Evolutionary conservation across 768 basidiomycete species (phyloP), one percentile per base, ranked within the genome.

Genomic region (Termitomyces sp.): DNA sequence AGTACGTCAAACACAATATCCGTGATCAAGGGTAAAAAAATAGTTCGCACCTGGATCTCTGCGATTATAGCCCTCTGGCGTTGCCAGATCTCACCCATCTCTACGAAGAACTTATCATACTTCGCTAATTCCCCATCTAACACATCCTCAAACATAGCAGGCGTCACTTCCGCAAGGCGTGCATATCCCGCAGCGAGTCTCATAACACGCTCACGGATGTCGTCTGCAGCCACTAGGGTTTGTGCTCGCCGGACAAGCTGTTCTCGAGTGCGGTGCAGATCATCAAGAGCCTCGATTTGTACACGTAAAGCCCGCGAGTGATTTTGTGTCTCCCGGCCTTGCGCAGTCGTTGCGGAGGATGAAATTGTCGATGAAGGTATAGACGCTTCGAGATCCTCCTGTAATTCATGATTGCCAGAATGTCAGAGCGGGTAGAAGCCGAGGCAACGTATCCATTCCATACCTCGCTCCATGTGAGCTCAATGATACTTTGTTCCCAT

Each of bases 141-240:
- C 13, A 91, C 76, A 56, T 90, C 88, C 67, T 95, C 91, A 68
- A 98, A 98, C 87, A 89, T 89, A 26, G 86, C 89, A 0, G 95
- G 86, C 38, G 87, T 85, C 18, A 93, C 82, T 65, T 93, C 86
- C 3, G 77, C 74, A 69, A 88, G 80, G 28, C 81, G 79, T 54
- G 88, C 86, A 48, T 94, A 79, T 2, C 82, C 82, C 16, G 80
- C 76, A 0, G 92, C 85, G 26, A 85, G 85, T 53, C 77, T 80
- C 62, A 90, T 65, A 26, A 98, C 83, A 2, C 82, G 80, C 6
- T 82, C 74, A 13, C 82, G 80, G 50, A 98, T 86, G 67, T 96
- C 88, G 61, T 96, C 94, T 0, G 77, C 76, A 7, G 81, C 80
- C 0, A 83, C 80, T 7, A 88, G 74, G 16, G 81, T 79, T 53